Conservation (phyloP, 164 flowering plant genomes). For the Kalanchoe fedtschenkoi region DNA sequence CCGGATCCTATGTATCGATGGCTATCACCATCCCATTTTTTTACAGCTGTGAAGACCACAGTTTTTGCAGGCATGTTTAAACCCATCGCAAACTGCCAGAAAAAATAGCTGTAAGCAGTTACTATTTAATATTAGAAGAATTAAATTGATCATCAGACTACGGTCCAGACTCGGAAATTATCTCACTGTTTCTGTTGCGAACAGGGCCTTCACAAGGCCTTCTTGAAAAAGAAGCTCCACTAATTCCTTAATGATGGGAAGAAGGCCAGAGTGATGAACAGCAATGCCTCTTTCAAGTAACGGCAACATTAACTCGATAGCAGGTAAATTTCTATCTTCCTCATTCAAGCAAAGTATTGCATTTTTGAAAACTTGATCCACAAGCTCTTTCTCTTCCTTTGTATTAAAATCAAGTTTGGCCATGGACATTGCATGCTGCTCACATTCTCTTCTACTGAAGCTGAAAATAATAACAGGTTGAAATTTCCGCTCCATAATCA, state of each 20-base stretch:
- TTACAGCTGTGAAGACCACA: constrained; percentile 85
- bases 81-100: constrained; percentile 92
- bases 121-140: background rate
- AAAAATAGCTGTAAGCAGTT: background rate
- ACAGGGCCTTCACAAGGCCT: constrained; percentile 95
- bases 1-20: constrained; percentile 91
- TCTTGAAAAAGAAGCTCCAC: constrained; percentile 98
- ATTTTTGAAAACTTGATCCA: constrained; percentile 67
- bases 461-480: constrained; percentile 97
- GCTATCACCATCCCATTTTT: constrained; percentile 98
- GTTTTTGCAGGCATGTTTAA: constrained; percentile 99
- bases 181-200: constrained; percentile 98
- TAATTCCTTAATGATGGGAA: constrained; percentile 90
- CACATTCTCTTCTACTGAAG: constrained; percentile 96
- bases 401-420: constrained; percentile 91
- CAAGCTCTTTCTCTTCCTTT: constrained; percentile 76
- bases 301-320: constrained; percentile 90
- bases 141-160: background rate
- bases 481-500: constrained; percentile 94
- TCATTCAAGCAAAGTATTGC: constrained; percentile 81
- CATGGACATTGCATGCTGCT: constrained; percentile 97
- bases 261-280: constrained; percentile 99
- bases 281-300: constrained; percentile 95
- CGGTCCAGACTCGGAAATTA: background rate
- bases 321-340: constrained; percentile 88